phyloP scores from a whole-genome alignment of 805 yeast species.

The Torulaspora microellipsoides region DNA sequence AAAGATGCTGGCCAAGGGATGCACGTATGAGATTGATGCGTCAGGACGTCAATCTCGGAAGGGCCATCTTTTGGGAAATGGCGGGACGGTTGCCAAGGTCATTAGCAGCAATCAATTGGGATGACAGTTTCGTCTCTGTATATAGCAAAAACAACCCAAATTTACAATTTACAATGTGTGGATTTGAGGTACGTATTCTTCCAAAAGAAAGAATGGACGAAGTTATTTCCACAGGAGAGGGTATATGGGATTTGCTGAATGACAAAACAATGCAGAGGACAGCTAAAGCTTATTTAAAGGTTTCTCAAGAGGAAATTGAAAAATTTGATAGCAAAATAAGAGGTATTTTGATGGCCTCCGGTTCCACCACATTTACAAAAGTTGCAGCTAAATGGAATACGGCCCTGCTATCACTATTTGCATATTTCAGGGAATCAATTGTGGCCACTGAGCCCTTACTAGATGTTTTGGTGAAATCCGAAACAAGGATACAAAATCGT shows the following conservation, averaged over 20 bases:
- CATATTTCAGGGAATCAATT: constrained; percentile 91
- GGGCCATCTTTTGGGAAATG: constrained; percentile 91
- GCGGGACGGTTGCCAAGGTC: constrained; percentile 74
- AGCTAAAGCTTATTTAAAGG: constrained; percentile 82
- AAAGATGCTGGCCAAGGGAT: constrained; percentile 93
- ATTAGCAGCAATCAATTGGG: constrained; percentile 71
- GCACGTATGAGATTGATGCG: constrained; percentile 85
- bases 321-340: constrained; percentile 79
- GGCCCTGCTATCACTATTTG: constrained; percentile 75
- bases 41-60: constrained; percentile 85
- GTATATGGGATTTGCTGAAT: constrained; percentile 85
- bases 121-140: constrained; percentile 75
- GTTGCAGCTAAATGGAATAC: constrained; percentile 96
- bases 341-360: constrained; percentile 90
- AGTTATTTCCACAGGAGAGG: constrained; percentile 59
- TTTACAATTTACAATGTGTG: constrained; percentile 83
- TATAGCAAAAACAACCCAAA: constrained; percentile 90
- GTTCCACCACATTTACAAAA: constrained; percentile 91
- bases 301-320: constrained; percentile 73
- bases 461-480: constrained; percentile 82
- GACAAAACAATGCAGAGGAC: constrained; percentile 74
- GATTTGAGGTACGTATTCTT: constrained; percentile 85
- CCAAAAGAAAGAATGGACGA: constrained; percentile 65
- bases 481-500: constrained; percentile 87
- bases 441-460: constrained; percentile 73